Evolutionary conservation across 176 grass and related monocot genomes (phyloP).

Genomic region (Cenchrus fungigraminus): DNA sequence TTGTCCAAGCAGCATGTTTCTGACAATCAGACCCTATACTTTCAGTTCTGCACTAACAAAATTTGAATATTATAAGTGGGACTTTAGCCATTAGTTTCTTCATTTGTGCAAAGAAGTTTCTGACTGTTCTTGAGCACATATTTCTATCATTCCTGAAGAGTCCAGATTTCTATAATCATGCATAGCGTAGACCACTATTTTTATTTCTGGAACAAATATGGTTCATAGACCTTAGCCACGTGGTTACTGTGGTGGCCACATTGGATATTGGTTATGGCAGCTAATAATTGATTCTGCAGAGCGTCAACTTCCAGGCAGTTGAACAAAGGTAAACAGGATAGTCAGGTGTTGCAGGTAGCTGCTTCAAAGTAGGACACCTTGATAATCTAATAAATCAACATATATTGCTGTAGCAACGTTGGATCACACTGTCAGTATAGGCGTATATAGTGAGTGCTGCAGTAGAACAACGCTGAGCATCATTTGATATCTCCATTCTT

Average conservation of each 20-base stretch:
- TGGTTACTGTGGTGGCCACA: neutral
- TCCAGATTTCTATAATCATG: neutral
- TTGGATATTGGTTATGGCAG: constrained; percentile 10
- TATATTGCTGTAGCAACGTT: neutral
- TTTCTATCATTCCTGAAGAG: constrained; percentile 3
- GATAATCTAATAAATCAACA: constrained; percentile 22
- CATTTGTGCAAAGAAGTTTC: constrained; percentile 17
- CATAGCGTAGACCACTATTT: neutral
- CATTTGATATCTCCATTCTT: constrained; percentile 13
- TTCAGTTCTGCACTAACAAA: neutral
- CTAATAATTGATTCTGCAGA: constrained; percentile 18
- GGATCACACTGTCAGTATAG: constrained; percentile 3
- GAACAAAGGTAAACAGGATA: constrained; percentile 31
- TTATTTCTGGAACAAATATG: constrained; percentile 13
- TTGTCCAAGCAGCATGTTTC: constrained; percentile 16
- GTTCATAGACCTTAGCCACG: constrained; percentile 8
- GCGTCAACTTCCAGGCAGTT: neutral
- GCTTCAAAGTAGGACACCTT: constrained; percentile 21
- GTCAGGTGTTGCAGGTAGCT: neutral
- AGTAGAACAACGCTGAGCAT: constrained; percentile 22
- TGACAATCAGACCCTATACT: constrained; percentile 5
- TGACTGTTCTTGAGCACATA: constrained; percentile 15
- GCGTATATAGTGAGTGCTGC: neutral
- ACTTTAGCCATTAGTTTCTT: neutral
- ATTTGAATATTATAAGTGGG: constrained; percentile 10